phyloP scores from a whole-genome alignment of 768 basidiomycete genomes.

The Leccinum fibrillosum region DNA sequence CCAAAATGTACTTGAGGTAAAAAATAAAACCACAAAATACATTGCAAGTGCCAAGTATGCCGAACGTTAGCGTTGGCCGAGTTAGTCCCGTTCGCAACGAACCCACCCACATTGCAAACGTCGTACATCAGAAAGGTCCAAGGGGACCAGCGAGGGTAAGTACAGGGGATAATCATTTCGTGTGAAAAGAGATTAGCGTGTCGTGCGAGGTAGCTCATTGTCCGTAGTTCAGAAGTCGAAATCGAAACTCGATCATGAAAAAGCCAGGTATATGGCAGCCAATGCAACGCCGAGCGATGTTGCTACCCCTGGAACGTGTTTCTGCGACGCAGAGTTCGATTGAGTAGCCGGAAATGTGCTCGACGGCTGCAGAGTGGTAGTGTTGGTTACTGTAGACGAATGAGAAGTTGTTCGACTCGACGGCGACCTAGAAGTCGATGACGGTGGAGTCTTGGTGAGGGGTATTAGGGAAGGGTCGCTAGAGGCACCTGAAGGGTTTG shows the following conservation, averaged over 20 bases:
- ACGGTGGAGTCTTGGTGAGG: neutral
- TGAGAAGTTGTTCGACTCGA: neutral
- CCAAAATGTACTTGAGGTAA: constrained; percentile 15
- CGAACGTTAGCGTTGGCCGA: constrained; percentile 4
- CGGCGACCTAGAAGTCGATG: constrained; percentile 2
- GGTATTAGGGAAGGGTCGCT: neutral
- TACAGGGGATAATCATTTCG: constrained; percentile 13
- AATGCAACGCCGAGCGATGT: constrained; percentile 18
- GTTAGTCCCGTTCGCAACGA: constrained; percentile 9
- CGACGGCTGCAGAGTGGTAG: neutral
- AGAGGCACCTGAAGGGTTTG: neutral
- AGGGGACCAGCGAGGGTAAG: constrained; percentile 6
- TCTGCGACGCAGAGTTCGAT: constrained; percentile 27
- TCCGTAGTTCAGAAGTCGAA: constrained; percentile 9
- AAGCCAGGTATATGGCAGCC: constrained; percentile 11
- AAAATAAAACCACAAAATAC: constrained; percentile 8
- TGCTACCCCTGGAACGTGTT: constrained; percentile 12
- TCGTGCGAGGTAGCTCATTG: constrained; percentile 5
- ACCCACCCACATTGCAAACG: constrained; percentile 15
- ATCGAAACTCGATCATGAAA: constrained; percentile 19
- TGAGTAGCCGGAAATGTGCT: constrained; percentile 10
- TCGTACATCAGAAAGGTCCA: constrained; percentile 13
- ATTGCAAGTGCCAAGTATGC: constrained; percentile 17
- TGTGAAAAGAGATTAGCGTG: constrained; percentile 10
- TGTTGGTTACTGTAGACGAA: constrained; percentile 6